Percentiles rank a stretch among this genome's conserved stretches.
These are phyloP conservation scores for Backusella parvicylindrica DNA, from an alignment of 192 early-diverging fungal genomes.

Conservation along the genomic window DNA sequence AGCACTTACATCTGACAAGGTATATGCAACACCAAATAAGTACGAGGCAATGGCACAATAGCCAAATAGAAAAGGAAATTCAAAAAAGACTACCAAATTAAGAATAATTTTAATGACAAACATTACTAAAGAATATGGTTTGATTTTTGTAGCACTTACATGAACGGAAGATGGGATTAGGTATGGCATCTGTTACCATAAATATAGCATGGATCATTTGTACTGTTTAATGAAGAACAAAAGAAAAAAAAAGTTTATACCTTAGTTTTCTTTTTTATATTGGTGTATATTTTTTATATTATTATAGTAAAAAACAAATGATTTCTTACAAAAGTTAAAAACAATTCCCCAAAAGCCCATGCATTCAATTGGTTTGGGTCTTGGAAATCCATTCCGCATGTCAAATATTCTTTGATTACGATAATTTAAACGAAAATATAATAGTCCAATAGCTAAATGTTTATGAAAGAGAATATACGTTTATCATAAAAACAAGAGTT, in stretches of 20 bases:
- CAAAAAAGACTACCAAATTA: background rate
- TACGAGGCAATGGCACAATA: conserved; percentile 6
- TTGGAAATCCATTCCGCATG: background rate
- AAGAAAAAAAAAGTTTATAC: background rate
- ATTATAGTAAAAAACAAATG: background rate
- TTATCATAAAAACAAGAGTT: background rate
- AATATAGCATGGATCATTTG: background rate
- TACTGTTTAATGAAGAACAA: background rate
- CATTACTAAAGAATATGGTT: background rate
- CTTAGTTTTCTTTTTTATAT: background rate
- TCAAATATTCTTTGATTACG: conserved; percentile 12
- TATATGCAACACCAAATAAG: conserved; percentile 5
- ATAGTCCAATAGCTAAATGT: background rate
- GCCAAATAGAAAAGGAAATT: conserved; percentile 7
- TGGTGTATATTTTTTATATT: background rate
- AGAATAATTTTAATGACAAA: background rate
- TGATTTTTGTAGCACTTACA: background rate
- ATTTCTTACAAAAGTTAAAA: conserved; percentile 2
- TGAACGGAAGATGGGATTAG: conserved; percentile 1
- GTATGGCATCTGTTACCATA: conserved; percentile 5
- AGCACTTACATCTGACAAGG: background rate
- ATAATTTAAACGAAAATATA: conserved; percentile 7
- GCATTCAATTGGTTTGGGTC: conserved; percentile 4
- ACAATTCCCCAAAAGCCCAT: background rate
- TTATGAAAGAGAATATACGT: background rate